Conservation (phyloP, 169 alveolate species). For the Plasmodium adleri region DNA sequence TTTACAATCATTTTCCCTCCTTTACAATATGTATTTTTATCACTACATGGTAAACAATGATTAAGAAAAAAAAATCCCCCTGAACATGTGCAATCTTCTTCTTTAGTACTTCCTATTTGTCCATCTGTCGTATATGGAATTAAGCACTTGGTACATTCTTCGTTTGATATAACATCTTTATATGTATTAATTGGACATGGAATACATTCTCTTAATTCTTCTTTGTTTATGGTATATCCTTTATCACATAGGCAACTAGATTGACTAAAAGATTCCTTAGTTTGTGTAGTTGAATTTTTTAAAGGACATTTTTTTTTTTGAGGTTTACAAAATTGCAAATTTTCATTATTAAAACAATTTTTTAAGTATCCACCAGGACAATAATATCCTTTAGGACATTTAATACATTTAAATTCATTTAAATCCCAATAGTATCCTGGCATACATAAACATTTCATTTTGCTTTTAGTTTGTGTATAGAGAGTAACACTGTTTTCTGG, state of each 20-base stretch:
- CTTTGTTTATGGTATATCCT: conserved; percentile 62
- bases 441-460: conserved; percentile 44
- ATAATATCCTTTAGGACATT: conserved; percentile 80
- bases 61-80: conserved; percentile 80
- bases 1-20: conserved; percentile 85
- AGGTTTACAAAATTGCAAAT: conserved; percentile 56
- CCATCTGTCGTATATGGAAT: conserved; percentile 80
- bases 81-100: conserved; percentile 82
- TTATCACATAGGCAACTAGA: conserved; percentile 80
- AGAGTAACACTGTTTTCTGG: conserved; percentile 82
- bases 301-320: conserved; percentile 76
- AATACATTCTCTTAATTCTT: conserved; percentile 54
- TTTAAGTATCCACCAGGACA: conserved; percentile 81
- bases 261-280: conserved; percentile 47
- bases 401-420: conserved; percentile 55
- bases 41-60: conserved; percentile 85
- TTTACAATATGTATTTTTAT: conserved; percentile 83
- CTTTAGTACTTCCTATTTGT: conserved; percentile 74
- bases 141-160: conserved; percentile 79
- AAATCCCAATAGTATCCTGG: conserved; percentile 62
- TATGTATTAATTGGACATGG: conserved; percentile 81
- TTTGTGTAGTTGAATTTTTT: conserved; percentile 76
- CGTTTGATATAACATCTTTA: conserved; percentile 82
- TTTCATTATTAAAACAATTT: conserved; percentile 36
- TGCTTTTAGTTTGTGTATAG: conserved; percentile 51